Evolutionary conservation across 352 stramenopile species (phyloP), one percentile per base, ranked within the genome.

Genomic region (Pythium vanterpoolii): DNA sequence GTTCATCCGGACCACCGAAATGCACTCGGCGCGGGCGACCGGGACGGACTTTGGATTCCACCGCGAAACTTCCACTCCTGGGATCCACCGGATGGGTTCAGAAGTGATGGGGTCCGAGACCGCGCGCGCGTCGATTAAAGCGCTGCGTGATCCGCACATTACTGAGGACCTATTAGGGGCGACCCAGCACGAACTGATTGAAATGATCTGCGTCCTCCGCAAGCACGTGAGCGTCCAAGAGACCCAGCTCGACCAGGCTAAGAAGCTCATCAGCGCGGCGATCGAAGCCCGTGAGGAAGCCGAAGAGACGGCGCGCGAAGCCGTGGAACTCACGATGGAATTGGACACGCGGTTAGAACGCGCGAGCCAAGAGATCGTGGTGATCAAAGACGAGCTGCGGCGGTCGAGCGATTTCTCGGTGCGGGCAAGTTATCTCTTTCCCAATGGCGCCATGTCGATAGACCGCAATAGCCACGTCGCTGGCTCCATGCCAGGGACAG

Each of bases 261-360:
- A 90, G 70, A 44, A 50, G 34, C 74, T 93, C 52, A 77, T 95
- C 39, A 84, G 64, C 65, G 77, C 79, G 51, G 85, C 85, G 49
- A 86, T 93, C 40, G 77, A 89, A 77, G 83, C 82, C 53, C 81
- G 81, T 52, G 80, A 91, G 60, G 76, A 83, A 33, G 83, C 85
- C 10, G 81, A 93, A 66, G 69, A 74, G 26, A 91, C 76, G 33
- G 83, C 84, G 31, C 71, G 69, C 57, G 85, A 95, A 66, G 83
- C 85, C 28, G 69, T 93, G 11, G 78, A 89, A 58, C 66, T 92
- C 31, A 84, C 77, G 23, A 47, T 87, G 42, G 66, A 84, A 58
- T 69, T 95, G 43, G 85, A 95, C 68, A 74, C 76, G 48, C 79
- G 76, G 30, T 74, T 93, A 72, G 77, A 90, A 55, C 80, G 71